These are phyloP conservation scores for Fusarium keratoplasticum DNA, from an alignment of 2,329 filamentous ascomycete species.

Conservation along the genomic window DNA sequence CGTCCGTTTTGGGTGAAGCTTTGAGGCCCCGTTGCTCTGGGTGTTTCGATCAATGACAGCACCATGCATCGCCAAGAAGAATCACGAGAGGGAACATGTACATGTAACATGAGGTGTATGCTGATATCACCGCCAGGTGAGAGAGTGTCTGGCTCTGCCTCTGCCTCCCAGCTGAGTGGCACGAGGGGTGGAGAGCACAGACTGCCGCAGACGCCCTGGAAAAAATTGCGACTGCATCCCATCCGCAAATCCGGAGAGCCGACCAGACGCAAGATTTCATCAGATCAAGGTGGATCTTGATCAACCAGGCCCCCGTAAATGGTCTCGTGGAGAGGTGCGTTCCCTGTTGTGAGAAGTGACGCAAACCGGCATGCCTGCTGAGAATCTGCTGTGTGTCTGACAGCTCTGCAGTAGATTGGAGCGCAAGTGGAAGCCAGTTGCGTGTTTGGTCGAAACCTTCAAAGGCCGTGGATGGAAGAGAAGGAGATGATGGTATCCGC, in stretches of 20 bases:
- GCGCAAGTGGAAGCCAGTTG: background rate
- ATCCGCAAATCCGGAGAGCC: background rate
- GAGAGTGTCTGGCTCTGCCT: background rate
- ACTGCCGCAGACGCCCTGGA: background rate
- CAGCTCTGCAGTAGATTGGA: background rate
- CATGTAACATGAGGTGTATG: background rate
- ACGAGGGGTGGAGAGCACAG: background rate
- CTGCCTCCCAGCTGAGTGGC: conserved; percentile 2
- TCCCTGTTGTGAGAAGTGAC: background rate
- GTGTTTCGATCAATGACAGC: background rate
- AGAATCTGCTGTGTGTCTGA: background rate
- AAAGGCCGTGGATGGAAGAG: background rate
- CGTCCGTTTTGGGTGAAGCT: background rate
- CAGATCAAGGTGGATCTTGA: conserved; percentile 1
- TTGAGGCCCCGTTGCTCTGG: background rate
- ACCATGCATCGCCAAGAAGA: background rate
- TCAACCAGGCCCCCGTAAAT: background rate
- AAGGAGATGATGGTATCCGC: background rate
- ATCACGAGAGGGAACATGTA: background rate
- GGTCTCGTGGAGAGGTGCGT: background rate
- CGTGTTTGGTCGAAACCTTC: background rate
- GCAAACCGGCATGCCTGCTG: background rate
- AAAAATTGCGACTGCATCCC: background rate
- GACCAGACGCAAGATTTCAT: conserved; percentile 1
- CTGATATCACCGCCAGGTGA: background rate